phyloP scores from a whole-genome alignment of 345 rosid species.

The Rhizophora mangle region DNA sequence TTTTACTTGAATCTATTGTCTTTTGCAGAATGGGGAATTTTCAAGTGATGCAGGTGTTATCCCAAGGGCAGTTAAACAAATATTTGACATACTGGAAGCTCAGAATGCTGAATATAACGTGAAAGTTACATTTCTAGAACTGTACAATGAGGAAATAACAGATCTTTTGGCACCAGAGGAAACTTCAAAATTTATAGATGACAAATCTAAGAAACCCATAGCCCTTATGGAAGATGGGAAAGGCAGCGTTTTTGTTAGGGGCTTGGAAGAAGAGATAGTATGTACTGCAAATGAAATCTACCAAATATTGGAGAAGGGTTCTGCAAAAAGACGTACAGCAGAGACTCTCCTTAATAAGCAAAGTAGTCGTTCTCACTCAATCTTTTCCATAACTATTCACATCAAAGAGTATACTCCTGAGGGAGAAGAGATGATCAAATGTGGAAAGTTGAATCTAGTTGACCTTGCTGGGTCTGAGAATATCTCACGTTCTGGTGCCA shows the following conservation, averaged over 20 bases:
- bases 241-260: slow-evolving; percentile 19
- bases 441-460: slow-evolving; percentile 97
- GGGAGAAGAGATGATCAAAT: slow-evolving; percentile 98
- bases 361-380: slow-evolving; percentile 77
- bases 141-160: slow-evolving; percentile 18
- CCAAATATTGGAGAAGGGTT: slow-evolving; percentile 17
- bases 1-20: neutral
- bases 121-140: slow-evolving; percentile 19
- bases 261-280: slow-evolving; percentile 21
- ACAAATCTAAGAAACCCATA: slow-evolving; percentile 15
- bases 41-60: slow-evolving; percentile 16
- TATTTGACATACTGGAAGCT: slow-evolving; percentile 18
- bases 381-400: slow-evolving; percentile 95
- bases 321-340: slow-evolving; percentile 13
- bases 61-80: slow-evolving; percentile 18
- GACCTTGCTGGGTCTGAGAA: slow-evolving; percentile 99
- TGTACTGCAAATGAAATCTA: slow-evolving; percentile 14
- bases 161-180: slow-evolving; percentile 16
- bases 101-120: slow-evolving; percentile 16
- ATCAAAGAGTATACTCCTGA: slow-evolving; percentile 97
- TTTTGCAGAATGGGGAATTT: slow-evolving; percentile 14
- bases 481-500: slow-evolving; percentile 81
- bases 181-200: slow-evolving; percentile 17
- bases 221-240: slow-evolving; percentile 22
- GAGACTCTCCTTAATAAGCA: slow-evolving; percentile 17